Conservation (phyloP, 257 asterid genomes). For the Nicotiana knightiana region DNA sequence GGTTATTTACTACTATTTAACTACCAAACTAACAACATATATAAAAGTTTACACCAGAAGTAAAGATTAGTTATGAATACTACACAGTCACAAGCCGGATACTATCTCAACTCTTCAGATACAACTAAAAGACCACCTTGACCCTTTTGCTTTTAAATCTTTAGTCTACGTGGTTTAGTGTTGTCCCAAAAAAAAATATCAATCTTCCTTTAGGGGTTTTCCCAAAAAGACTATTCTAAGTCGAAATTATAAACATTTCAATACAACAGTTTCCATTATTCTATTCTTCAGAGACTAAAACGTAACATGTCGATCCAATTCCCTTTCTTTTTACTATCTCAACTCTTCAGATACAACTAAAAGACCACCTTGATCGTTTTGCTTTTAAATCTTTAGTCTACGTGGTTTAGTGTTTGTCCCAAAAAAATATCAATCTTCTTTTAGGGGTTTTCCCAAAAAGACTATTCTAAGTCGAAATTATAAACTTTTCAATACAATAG, state of each 20-base stretch:
- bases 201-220: neutral
- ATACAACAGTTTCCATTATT: neutral
- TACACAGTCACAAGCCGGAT: neutral
- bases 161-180: neutral
- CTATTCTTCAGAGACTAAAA: neutral
- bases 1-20: no score
- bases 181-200: neutral
- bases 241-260: neutral
- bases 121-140: neutral
- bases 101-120: neutral
- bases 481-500: neutral
- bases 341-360: neutral
- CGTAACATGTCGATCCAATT: no score
- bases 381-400: neutral
- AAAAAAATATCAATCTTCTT: neutral
- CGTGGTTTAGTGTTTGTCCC: neutral
- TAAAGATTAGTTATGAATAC: neutral
- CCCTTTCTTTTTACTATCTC: neutral
- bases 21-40: no score
- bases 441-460: neutral
- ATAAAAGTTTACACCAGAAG: neutral
- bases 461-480: neutral
- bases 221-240: neutral
- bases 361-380: neutral
- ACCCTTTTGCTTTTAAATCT: neutral